phyloP scores from a whole-genome alignment of 2,329 filamentous ascomycete species.

The Allantophomopsis cytisporea region DNA sequence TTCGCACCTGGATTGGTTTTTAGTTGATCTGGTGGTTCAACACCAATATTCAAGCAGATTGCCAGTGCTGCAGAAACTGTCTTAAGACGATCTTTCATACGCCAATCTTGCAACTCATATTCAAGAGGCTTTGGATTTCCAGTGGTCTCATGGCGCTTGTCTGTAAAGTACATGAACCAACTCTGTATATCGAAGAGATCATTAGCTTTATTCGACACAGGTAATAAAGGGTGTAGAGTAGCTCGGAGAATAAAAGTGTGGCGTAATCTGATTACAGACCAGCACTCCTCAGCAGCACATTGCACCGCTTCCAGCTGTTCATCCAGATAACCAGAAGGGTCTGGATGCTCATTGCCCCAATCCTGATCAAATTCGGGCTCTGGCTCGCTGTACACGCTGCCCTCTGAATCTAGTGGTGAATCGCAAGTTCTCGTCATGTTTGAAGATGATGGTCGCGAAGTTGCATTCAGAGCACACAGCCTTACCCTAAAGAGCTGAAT shows the following conservation, averaged over 20 bases:
- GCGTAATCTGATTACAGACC: too few relatives aligned
- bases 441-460: too few relatives aligned
- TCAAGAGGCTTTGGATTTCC: constrained; percentile 64
- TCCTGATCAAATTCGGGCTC: neutral
- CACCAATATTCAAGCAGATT: constrained; percentile 91
- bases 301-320: too few relatives aligned
- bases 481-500: neutral
- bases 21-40: constrained; percentile 92
- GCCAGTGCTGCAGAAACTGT: constrained; percentile 91
- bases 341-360: neutral
- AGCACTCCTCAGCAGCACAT: too few relatives aligned
- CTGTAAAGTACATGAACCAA: constrained; percentile 99
- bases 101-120: constrained; percentile 76
- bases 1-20: constrained; percentile 91
- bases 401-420: neutral
- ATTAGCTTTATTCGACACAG: constrained; percentile 1
- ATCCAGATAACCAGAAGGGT: too few relatives aligned
- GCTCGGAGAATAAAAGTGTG: neutral
- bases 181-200: constrained; percentile 39
- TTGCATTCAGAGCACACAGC: too few relatives aligned
- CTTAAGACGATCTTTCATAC: constrained; percentile 91
- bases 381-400: neutral
- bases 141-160: constrained; percentile 92
- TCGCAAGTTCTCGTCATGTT: too few relatives aligned
- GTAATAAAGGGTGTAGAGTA: neutral